Base-by-base conservation (phyloP, 2,329 filamentous ascomycete species). In the Claviceps africana region DNA sequence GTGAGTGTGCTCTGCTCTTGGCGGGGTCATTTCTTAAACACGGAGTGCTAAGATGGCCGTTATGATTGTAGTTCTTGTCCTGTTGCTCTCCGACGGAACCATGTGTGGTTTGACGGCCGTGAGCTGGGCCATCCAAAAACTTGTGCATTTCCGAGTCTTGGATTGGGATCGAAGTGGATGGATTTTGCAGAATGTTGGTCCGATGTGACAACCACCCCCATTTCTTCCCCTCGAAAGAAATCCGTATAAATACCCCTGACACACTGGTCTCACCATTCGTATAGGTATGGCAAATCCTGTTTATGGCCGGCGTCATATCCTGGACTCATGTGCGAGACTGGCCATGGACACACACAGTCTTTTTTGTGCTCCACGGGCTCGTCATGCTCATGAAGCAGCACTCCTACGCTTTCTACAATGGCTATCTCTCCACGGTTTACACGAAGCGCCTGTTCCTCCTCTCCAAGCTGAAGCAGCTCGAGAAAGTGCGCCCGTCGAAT, bases 351-450 rank as follows among this genome's bases (percentile, higher is more conserved):
- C 86, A 88, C 60, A 87, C 84, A 1, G 82, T 88, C 19, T 88
- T 86, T 64, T 85, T 87, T 49, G 81, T 86, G 10, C 70, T 90
- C 19, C 85, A 90, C 61, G 81, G 81, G 15, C 69, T 90, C 52
- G 79, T 85, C 3, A 84, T 89, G 74, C 64, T 90, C 25, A 90
- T 90, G 86, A 91, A 91, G 70, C 85, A 88, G 66, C 86, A 89
- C 63, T 85, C 82, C 19, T 89, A 87, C 61, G 76, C 83, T 4
- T 88, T 87, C 58, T 89, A 88, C 65, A 90, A 89, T 59, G 86
- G 86, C 7, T 78, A 89, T 56, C 70, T 83, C 49, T 88, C 77
- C 2, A 75, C 78, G 21, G 70, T 79, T 2, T 79, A 81, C 60
- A 74, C 77, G 53, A 71, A 70, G 52, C 70, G 76, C 2, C 57